A percentile compares a stretch with the other conserved stretches of the same genome.
Evolutionary conservation across 257 asterid species (phyloP).

Genomic region (Gentiana straminea): DNA sequence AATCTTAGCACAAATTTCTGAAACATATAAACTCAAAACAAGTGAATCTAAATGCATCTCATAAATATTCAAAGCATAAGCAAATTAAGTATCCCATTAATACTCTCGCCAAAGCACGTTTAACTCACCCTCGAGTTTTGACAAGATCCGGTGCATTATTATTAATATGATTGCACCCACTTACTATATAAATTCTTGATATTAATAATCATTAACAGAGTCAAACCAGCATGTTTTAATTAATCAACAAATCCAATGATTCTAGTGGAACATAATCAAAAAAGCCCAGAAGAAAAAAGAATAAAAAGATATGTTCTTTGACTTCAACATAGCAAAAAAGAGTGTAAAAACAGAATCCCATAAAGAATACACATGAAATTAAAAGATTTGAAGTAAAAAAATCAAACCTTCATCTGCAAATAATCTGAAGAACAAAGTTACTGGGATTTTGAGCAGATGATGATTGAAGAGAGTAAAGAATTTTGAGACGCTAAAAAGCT

Average conservation of each 20-base stretch:
- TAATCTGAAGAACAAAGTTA: not conserved
- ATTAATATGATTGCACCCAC: too few species aligned
- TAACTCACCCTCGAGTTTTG: not conserved
- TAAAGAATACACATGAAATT: slow-evolving; percentile 7
- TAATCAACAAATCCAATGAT: slow-evolving; percentile 4
- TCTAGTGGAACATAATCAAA: not conserved
- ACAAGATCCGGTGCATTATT: not conserved
- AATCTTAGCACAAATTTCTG: slow-evolving; percentile 69
- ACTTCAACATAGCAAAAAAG: not conserved
- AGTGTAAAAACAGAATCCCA: slow-evolving; percentile 13
- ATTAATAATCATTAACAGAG: not conserved
- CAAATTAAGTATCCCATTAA: not conserved
- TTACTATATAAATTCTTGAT: not conserved
- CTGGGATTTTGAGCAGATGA: slow-evolving; percentile 7
- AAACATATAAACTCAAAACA: slow-evolving; percentile 4
- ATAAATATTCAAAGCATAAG: slow-evolving; percentile 2
- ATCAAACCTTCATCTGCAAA: slow-evolving; percentile 48
- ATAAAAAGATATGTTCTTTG: slow-evolving; percentile 8
- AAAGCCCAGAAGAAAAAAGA: not conserved
- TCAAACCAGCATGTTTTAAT: slow-evolving; percentile 2
- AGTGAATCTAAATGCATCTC: not conserved
- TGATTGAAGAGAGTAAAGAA: slow-evolving; percentile 9
- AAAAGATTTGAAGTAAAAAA: slow-evolving; percentile 11
- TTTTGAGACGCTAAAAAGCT: not conserved
- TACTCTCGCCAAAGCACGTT: not conserved